Conservation (phyloP, 2,329 filamentous ascomycete genomes). For the Byssothecium circinans region DNA sequence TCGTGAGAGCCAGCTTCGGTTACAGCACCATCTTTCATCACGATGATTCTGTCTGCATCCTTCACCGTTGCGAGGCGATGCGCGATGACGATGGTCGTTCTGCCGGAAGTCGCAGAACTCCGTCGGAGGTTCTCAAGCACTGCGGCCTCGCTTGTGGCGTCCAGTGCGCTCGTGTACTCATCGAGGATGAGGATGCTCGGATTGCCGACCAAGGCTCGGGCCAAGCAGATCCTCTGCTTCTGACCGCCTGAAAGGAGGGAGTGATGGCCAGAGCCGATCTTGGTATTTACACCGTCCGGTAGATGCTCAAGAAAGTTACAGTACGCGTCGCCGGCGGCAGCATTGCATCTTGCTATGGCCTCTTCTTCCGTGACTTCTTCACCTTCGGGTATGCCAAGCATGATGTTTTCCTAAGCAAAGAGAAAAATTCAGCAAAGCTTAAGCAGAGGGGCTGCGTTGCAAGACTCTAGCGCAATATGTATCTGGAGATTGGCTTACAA, state of each 20-base stretch:
- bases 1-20: constrained; percentile 39
- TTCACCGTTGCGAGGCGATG: constrained; percentile 42
- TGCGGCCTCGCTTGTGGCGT: constrained; percentile 35
- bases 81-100: constrained; percentile 43
- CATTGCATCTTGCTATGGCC: constrained; percentile 49
- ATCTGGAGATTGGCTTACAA: constrained; percentile 3
- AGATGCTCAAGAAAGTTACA: constrained; percentile 41
- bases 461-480: no score
- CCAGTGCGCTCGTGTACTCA: constrained; percentile 42
- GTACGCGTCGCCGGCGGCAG: constrained; percentile 60
- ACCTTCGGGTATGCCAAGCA: constrained; percentile 28
- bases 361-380: constrained; percentile 35
- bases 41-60: constrained; percentile 42
- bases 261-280: constrained; percentile 36
- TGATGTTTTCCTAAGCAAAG: constrained; percentile 32
- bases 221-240: constrained; percentile 44
- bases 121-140: constrained; percentile 36
- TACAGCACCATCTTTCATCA: constrained; percentile 38
- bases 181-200: constrained; percentile 40
- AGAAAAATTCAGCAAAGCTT: no score
- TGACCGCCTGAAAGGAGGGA: constrained; percentile 43
- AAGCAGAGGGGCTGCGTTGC: no score
- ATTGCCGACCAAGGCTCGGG: constrained; percentile 37
- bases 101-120: constrained; percentile 27
- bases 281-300: constrained; percentile 38